Conservation (phyloP, 441 rosid species). For the Syzygium malaccense region DNA sequence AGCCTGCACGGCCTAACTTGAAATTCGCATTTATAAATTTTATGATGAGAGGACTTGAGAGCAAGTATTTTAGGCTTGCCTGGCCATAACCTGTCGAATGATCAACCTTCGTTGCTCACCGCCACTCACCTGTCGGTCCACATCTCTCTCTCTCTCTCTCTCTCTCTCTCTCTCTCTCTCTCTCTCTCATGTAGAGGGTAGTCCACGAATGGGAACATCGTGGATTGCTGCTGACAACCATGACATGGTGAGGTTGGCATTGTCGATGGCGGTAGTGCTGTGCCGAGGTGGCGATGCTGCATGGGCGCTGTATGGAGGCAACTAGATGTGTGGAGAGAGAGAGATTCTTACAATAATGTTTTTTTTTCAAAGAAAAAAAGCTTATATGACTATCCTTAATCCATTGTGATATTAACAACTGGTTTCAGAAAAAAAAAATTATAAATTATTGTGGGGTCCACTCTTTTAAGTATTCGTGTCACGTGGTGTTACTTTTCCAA, state of each 20-base stretch:
- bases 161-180: too few relatives aligned
- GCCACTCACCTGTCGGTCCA: not conserved
- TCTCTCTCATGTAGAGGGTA: not conserved
- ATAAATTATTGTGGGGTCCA: too few relatives aligned
- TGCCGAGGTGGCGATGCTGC: not conserved
- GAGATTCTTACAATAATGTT: too few relatives aligned
- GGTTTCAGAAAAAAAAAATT: too few relatives aligned
- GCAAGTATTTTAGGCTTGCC: not conserved
- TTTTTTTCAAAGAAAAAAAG: accelerated
- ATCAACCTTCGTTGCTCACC: not conserved
- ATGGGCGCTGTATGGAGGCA: not conserved
- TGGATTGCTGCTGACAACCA: not conserved
- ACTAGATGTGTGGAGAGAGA: too few relatives aligned
- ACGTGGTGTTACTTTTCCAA: too few relatives aligned
- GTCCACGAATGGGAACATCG: not conserved
- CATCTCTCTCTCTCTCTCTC: not conserved
- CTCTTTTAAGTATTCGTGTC: too few relatives aligned
- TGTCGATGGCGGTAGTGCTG: not conserved
- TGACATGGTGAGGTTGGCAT: not conserved
- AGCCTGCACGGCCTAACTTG: not conserved
- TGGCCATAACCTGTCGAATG: not conserved
- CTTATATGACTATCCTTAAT: too few relatives aligned
- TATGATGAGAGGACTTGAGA: not conserved
- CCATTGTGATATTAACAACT: too few relatives aligned
- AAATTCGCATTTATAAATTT: not conserved